Conservation (phyloP, 169 alveolate genomes). For the Plasmodium falciparum region DNA sequence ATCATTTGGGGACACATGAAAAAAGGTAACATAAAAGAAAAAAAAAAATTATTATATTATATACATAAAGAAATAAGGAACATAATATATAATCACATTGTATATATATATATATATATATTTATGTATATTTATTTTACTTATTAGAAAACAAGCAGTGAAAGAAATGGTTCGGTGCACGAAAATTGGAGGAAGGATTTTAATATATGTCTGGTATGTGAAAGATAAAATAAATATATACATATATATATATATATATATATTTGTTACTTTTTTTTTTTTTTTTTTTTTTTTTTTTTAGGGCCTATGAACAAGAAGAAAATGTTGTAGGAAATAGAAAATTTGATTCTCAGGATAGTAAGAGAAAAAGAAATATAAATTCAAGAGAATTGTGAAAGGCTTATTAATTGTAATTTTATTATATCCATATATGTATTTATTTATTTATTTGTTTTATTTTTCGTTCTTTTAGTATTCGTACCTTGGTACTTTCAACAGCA, state of each 20-base stretch:
- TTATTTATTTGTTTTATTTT: not conserved
- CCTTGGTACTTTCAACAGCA: conserved; percentile 92
- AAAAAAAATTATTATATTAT: not conserved
- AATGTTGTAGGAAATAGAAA: conserved; percentile 87
- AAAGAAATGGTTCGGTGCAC: conserved; percentile 91
- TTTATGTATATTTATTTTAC: not conserved
- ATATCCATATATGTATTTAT: not conserved
- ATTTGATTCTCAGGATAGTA: conserved; percentile 91
- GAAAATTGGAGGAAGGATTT: conserved; percentile 87
- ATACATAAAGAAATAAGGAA: not conserved
- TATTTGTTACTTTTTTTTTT: not conserved
- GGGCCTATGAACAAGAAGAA: conserved; percentile 87
- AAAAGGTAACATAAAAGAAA: conserved; percentile 87
- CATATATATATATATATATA: not conserved
- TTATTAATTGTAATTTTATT: not conserved
- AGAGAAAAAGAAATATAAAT: not conserved
- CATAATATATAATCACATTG: not conserved
- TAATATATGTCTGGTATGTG: conserved; percentile 92
- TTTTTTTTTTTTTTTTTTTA: conserved; percentile 38
- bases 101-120: not conserved
- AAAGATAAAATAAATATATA: not conserved
- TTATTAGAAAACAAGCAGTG: conserved; percentile 21
- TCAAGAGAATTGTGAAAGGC: no score
- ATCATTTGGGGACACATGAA: conserved; percentile 92
- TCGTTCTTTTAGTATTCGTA: conserved; percentile 82